phyloP scores from a whole-genome alignment of 192 early-diverging fungal genomes.

The Dispira parvispora region DNA sequence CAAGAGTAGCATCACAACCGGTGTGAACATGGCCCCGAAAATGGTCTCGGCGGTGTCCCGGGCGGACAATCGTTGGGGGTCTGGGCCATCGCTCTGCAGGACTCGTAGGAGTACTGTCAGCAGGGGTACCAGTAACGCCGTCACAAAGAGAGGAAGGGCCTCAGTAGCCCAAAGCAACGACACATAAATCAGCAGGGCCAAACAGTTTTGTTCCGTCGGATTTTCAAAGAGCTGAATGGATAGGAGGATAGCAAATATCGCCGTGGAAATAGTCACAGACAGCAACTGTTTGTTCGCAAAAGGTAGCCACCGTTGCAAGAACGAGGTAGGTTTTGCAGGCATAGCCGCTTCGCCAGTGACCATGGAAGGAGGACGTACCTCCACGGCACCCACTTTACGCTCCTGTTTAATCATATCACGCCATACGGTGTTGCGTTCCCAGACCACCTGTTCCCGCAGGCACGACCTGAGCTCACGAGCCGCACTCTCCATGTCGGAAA shows the following conservation, averaged over 20 bases:
- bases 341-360: slow-evolving; percentile 20
- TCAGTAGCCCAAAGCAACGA: slow-evolving; percentile 88
- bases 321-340: too few relatives aligned
- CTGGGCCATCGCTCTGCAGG: slow-evolving; percentile 44
- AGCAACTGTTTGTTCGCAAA: slow-evolving; percentile 19
- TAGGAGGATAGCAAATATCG: slow-evolving; percentile 40
- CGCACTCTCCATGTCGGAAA: slow-evolving; percentile 43
- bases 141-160: slow-evolving; percentile 84
- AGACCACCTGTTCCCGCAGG: slow-evolving; percentile 80
- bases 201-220: slow-evolving; percentile 71
- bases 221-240: slow-evolving; percentile 42
- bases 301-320: not conserved
- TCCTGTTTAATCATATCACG: slow-evolving; percentile 89
- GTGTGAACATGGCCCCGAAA: slow-evolving; percentile 87
- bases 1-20: slow-evolving; percentile 89
- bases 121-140: slow-evolving; percentile 73
- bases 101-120: slow-evolving; percentile 72
- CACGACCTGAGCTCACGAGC: slow-evolving; percentile 56
- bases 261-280: slow-evolving; percentile 29
- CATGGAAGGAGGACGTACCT: slow-evolving; percentile 38
- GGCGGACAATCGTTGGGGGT: slow-evolving; percentile 42
- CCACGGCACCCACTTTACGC: slow-evolving; percentile 56
- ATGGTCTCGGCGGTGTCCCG: slow-evolving; percentile 66
- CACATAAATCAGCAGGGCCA: slow-evolving; percentile 81
- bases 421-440: slow-evolving; percentile 97